Base-by-base conservation (phyloP, 148 eudicot species). In the Fagopyrum tataricum region DNA sequence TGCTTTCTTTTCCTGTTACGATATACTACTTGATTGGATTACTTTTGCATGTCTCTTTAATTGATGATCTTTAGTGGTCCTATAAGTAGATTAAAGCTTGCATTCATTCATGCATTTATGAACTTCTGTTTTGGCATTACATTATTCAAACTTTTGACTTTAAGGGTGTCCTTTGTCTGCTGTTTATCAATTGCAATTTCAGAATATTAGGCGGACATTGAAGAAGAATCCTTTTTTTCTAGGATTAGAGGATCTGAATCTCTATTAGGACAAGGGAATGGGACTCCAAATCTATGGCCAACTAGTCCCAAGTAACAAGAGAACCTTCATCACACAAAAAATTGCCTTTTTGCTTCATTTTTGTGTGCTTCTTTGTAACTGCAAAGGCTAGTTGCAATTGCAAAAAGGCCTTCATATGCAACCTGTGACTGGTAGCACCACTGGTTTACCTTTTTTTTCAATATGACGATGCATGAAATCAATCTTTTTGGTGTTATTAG, bases 381-480 rank as follows among this genome's bases (percentile, higher is more conserved):
- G 15, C 39, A 6, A 37, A 37, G 43, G 18, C 42, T 8, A 37
- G 68, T 39, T 18, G 68, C 37, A 62, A 62, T 77, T 78, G 67
- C 76, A 44, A 49, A 56, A 74, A 64, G 69, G 72, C 76, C 14
- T 42, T 85, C 82, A 52, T 82, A 83, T 77, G 84, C 75, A 78
- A 82, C 80, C 87, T 87, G 88, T 90, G 91, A 87, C 78, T 76
- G 7, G 44, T 68, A 68, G 59, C 39, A 71, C 62, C 84, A 81
- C 81, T 81, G 84, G 83, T 67, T 31, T 74, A 6, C 67, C 67
- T 58, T 61, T 61, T 58, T 61, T 61, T 15, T 64, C 20, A 64
- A 64, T 64, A 64, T 26, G 69, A 64, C 26, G 15, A 43, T 14
- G 15, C 41, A 64, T n/a, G n/a, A n/a, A n/a, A 17, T 31, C 69